Evolutionary conservation across 306 rosid genomes (phyloP).

Genomic region (Cucumis melo): DNA sequence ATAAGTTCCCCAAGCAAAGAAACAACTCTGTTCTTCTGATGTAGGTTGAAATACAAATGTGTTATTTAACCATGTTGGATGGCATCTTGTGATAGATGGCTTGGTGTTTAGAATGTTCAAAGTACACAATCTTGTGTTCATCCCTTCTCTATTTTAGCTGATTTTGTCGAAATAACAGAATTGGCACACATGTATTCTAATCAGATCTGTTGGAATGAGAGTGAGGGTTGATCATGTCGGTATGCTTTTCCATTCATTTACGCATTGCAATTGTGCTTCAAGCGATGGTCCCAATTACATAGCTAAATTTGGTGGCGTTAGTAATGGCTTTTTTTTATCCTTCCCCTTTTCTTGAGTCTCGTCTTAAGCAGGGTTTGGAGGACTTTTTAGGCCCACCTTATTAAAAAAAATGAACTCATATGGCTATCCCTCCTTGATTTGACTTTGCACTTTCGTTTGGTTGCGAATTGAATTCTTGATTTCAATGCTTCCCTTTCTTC

Average conservation of each 20-base stretch:
- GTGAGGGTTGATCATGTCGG: too few species aligned
- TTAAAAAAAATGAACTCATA: too few species aligned
- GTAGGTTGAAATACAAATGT: background rate
- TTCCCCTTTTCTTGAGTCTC: too few species aligned
- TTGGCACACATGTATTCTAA: background rate
- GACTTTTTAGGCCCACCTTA: too few species aligned
- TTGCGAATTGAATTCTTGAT: background rate
- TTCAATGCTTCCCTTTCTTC: background rate
- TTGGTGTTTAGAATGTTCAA: background rate
- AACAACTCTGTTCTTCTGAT: background rate
- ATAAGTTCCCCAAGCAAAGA: background rate
- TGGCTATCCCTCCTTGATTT: background rate
- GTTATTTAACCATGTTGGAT: background rate
- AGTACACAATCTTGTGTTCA: background rate
- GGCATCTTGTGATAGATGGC: background rate
- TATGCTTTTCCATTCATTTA: too few species aligned
- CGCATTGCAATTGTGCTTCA: too few species aligned
- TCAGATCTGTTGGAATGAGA: too few species aligned
- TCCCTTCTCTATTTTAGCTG: background rate
- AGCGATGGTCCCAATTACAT: too few species aligned
- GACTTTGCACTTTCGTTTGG: background rate
- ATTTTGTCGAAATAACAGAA: background rate
- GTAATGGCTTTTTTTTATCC: too few species aligned
- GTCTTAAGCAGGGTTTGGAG: too few species aligned
- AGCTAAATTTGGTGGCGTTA: too few species aligned